Base-by-base conservation (phyloP, 2,329 filamentous ascomycete species). In the Hymenoscyphus repandus region DNA sequence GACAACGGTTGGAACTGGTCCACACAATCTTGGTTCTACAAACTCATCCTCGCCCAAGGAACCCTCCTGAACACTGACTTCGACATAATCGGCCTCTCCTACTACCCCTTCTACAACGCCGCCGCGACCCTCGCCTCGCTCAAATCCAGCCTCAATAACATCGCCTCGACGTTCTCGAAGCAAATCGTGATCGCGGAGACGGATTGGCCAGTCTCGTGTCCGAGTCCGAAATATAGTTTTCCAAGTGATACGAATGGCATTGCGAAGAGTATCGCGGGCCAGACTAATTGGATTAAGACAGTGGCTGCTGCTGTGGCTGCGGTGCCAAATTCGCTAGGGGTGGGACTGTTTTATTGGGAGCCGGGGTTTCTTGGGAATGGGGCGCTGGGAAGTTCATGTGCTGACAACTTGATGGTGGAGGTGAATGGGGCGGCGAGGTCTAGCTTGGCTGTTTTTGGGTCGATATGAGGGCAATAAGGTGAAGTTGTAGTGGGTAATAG, bases 1-100 rank as follows among this genome's bases (percentile, higher is more conserved):
- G 84, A 89, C 65, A 85, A 87, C 61, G 85, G 85, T n/a, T 90
- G 84, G 82, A 76, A 85, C 56, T 86, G 79, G 81, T 72, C 68
- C 3, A 77, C 77, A 2, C 84, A 84, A 54, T 54, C 49, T 15
- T 83, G 75, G 70, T 86, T 78, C 67, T 89, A 88, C 68, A 74
- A 75, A 20, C 72, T 70, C 2, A 75, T 84, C 0, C 70, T 85
- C 0, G 71, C 64, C 6, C 67, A 70, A 20, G 82, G 77, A 1
- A 71, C 72, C 1, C 70, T 85, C 2, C 62, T 66, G 2, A 59
- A 70, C 0, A 68, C 70, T 5, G 83, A 87, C 56, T 88, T 83
- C 52, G 85, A 90, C 64, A 75, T 85, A 56, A 86, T 88, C 70
- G 86, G 83, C 6, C 78, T 90, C 0, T 84, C 79, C 0, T 89